Evolutionary conservation across 208 protist species (phyloP), one percentile per base, ranked within the genome.

Genomic region (Trypanosoma avium): DNA sequence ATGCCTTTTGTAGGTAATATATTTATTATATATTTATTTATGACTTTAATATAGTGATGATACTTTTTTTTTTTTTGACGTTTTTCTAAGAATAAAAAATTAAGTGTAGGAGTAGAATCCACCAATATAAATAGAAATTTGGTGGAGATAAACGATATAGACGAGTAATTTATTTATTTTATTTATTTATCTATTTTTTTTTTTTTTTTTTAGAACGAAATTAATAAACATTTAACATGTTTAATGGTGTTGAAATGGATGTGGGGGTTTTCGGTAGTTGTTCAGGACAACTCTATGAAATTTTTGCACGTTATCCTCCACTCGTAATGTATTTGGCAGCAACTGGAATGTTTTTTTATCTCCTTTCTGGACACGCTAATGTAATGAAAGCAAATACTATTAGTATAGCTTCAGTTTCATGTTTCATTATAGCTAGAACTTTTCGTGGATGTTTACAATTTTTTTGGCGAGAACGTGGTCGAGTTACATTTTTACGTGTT

Each of bases 391-490:
- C n/a, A 19, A 77, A 72, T 53, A 21, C 15, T 3, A 15, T 52
- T 33, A 32, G 38, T 24, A 47, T 15, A 10, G 24, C 58, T 21
- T 15, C 55, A 24, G 10, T 63, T 2, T 26, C 35, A 0, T 61
- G 61, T 40, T 73, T 57, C 36, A 7, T 73, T 42, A 13, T 35
- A 9, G 65, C 61, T 19, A 45, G 52, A n/a, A 61, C 56, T 13
- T 24, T 73, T 46, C 64, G 61, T 26, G 58, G 60, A 17, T 27
- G n/a, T 21, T 15, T 50, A n/a, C 57, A 66, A 4, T 65, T 73
- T 48, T 33, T 77, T 1, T 73, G 68, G 59, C 52, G 42, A 17
- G 54, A 75, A 49, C 48, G 60, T n/a, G 70, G 75, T 21, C 21
- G 58, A 15, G 22, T 68, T 27, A 81, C 75, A 4, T 81, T 73